Base-by-base conservation (phyloP, 192 early-diverging fungal species). In the Radiomyces spectabilis region DNA sequence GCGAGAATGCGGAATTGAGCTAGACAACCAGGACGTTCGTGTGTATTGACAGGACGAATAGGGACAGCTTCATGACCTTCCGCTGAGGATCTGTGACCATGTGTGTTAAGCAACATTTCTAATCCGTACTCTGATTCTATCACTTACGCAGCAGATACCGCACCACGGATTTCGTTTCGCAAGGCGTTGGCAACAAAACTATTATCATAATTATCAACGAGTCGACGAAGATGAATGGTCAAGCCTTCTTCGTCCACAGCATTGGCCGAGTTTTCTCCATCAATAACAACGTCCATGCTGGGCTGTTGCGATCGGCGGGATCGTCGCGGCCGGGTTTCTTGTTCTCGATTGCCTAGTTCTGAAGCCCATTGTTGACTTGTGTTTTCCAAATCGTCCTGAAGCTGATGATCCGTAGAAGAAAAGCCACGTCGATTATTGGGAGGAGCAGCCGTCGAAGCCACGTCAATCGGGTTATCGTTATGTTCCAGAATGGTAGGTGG, bases 1-100 rank as follows among this genome's bases (percentile, higher is more conserved):
- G 81, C 76, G 6, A 93, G 66, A 51, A 93, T 86, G 33, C 60
- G 66, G 68, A 89, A 86, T 53, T 91, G 88, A 0, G 76, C 82
- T 47, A 69, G 75, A 63, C 75, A 77, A 3, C 74, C 71, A 1
- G 87, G 75, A 8, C 85, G 63, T 43, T 68, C 64, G 53, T 78
- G 73, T 0, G 73, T 65, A 7, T 64, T 64, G 0, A 79, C 49
- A 1, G 46, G 32, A 41, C 15, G 42, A 32, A 39, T 50, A 43
- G 39, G 41, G 16, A 42, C 27, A 41, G 31, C 27, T 18, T 67
- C 43, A 5, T 41, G 51, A 3, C 41, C 41, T 26, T 35, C 32
- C 5, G 61, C 41, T 30, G 61, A 16, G 1, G 57, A 61, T 38
- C 27, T n/a, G n/a, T n/a, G n/a, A n/a, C n/a, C n/a, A n/a, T n/a